phyloP scores from a whole-genome alignment of 164 flowering plant species.

The Protea cynaroides region DNA sequence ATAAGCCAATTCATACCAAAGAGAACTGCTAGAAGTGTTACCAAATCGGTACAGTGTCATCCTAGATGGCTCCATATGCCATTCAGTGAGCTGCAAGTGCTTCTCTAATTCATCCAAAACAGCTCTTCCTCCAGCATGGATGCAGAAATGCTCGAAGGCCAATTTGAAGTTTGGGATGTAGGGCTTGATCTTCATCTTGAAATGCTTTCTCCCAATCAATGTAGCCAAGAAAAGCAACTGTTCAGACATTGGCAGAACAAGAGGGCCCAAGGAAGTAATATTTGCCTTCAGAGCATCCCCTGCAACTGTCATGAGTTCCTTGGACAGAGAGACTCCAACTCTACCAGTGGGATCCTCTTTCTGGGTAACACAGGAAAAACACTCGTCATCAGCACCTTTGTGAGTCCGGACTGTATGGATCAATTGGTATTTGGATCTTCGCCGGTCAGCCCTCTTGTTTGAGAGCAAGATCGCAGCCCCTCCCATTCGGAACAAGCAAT shows the following conservation, averaged over 20 bases:
- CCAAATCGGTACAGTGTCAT: conserved; percentile 72
- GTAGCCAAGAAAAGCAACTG: conserved; percentile 73
- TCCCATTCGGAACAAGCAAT: conserved; percentile 83
- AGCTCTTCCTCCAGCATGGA: conserved; percentile 89
- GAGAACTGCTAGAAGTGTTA: conserved; percentile 80
- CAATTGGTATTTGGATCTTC: conserved; percentile 61
- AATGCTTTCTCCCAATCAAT: conserved; percentile 51
- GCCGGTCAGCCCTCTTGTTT: conserved; percentile 51
- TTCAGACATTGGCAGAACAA: conserved; percentile 81
- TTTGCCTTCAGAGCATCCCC: conserved; percentile 87
- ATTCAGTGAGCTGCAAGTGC: conserved; percentile 62
- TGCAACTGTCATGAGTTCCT: conserved; percentile 84
- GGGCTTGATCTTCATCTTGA: conserved; percentile 80
- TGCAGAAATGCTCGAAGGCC: conserved; percentile 89
- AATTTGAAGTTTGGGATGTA: conserved; percentile 82
- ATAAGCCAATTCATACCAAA: conserved; percentile 83
- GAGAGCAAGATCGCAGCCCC: conserved; percentile 78
- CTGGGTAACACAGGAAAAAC: conserved; percentile 68
- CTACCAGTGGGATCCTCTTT: conserved; percentile 56
- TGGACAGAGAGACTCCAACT: conserved; percentile 73
- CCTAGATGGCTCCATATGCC: conserved; percentile 91
- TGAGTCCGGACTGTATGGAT: conserved; percentile 78
- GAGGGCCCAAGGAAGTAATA: conserved; percentile 80
- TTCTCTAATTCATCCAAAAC: conserved; percentile 80
- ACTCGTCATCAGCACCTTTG: conserved; percentile 77